These are phyloP conservation scores for Gracilaria gracilis DNA, from an alignment of 23 red algal genomes.

Conservation along the genomic window DNA sequence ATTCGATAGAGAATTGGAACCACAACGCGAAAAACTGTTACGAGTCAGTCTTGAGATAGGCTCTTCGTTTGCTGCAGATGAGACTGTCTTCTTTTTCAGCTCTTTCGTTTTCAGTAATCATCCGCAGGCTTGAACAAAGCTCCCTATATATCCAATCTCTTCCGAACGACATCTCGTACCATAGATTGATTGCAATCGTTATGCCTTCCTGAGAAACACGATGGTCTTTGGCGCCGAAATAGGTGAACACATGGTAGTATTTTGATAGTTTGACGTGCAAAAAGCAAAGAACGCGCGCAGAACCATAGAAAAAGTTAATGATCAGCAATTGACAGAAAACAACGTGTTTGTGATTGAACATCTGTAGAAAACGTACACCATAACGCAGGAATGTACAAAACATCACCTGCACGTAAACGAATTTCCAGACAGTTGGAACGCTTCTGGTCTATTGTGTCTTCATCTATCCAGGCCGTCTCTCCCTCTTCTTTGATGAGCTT, in stretches of 20 bases:
- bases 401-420: slow-evolving; percentile 59
- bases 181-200: slow-evolving; percentile 81
- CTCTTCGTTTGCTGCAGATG: too few relatives aligned
- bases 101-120: neutral
- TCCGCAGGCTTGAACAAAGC: slow-evolving; percentile 20
- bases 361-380: slow-evolving; percentile 49
- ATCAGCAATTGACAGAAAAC: neutral
- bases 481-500: slow-evolving; percentile 38
- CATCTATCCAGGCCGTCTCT: slow-evolving; percentile 48
- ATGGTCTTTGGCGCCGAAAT: slow-evolving; percentile 29
- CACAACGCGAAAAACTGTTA: too few relatives aligned
- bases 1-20: too few relatives aligned
- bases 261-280: neutral
- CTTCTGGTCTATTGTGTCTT: neutral
- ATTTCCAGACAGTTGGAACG: slow-evolving; percentile 13
- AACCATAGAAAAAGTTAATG: neutral
- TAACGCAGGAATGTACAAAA: slow-evolving; percentile 74
- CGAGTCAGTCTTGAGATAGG: too few relatives aligned
- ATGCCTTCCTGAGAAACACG: slow-evolving; percentile 60
- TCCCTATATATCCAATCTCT: slow-evolving; percentile 64
- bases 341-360: neutral
- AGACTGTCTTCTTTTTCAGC: neutral
- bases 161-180: slow-evolving; percentile 80
- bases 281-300: neutral
- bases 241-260: neutral